These are phyloP conservation scores for Mrakia frigida DNA, from an alignment of 768 basidiomycete species.

Conservation along the genomic window DNA sequence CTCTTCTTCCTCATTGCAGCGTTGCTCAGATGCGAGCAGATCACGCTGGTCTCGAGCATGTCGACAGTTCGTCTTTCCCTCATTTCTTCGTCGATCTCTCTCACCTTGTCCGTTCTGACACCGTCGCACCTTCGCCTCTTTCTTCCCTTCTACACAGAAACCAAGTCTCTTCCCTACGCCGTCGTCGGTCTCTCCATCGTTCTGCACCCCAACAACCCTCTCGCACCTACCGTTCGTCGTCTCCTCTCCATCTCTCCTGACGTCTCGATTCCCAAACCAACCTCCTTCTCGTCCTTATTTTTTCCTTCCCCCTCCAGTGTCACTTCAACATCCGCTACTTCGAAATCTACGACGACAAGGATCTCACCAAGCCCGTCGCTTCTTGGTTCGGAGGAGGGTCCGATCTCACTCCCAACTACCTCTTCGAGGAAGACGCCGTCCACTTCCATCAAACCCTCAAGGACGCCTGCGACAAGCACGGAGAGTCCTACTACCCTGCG, in stretches of 20 bases:
- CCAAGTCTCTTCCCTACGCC: constrained; percentile 70
- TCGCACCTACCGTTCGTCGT: constrained; percentile 48
- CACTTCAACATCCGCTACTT: constrained; percentile 98
- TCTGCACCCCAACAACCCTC: constrained; percentile 87
- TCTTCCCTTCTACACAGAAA: constrained; percentile 38
- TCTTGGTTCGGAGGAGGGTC: constrained; percentile 99
- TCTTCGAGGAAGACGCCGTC: constrained; percentile 75
- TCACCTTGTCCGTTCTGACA: neutral
- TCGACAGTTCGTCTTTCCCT: neutral
- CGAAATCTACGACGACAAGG: constrained; percentile 50
- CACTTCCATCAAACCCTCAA: constrained; percentile 83
- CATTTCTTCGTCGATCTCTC: neutral
- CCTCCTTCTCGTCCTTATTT: too few relatives aligned
- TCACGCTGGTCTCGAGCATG: constrained; percentile 53
- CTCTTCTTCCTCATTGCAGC: constrained; percentile 50
- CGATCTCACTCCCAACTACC: constrained; percentile 89
- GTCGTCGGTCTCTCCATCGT: constrained; percentile 89
- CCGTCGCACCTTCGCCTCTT: neutral
- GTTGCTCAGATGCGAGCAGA: constrained; percentile 93
- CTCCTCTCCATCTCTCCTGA: neutral
- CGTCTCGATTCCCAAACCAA: too few relatives aligned
- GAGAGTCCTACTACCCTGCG: constrained; percentile 59
- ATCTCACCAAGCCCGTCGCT: constrained; percentile 49
- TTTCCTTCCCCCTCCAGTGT: constrained; percentile 43
- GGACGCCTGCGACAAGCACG: constrained; percentile 67